phyloP scores from a whole-genome alignment of 108 stramenopile genomes.

The Parietichytrium sp. region DNA sequence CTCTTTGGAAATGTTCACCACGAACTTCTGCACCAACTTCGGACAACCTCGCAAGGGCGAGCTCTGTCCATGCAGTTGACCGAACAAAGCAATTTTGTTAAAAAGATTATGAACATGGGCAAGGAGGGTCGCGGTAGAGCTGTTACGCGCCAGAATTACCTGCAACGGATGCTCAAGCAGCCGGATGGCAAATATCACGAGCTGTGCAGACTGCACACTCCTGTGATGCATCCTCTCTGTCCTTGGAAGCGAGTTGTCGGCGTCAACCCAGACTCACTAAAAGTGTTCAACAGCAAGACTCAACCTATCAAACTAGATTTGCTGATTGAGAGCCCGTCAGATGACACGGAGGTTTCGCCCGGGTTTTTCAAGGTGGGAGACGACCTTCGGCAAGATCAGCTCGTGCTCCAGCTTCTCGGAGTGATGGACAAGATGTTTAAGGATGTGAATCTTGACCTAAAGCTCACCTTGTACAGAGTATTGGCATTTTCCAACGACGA shows the following conservation, averaged over 20 bases:
- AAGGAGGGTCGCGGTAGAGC: constrained; percentile 4
- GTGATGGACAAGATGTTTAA: constrained; percentile 94
- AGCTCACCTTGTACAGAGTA: constrained; percentile 72
- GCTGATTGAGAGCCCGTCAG: not conserved
- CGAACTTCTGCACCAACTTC: constrained; percentile 65
- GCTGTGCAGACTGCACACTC: not conserved
- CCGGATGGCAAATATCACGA: constrained; percentile 45
- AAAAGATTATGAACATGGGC: constrained; percentile 36
- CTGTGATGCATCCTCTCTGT: not conserved
- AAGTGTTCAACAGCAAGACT: constrained; percentile 44
- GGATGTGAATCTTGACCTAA: constrained; percentile 88
- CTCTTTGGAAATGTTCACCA: constrained; percentile 75
- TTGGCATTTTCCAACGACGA: constrained; percentile 63
- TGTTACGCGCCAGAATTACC: not conserved
- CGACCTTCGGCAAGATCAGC: constrained; percentile 97
- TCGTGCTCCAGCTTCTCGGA: constrained; percentile 88
- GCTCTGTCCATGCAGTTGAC: constrained; percentile 23
- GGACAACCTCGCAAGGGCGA: constrained; percentile 40
- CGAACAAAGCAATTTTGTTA: not conserved
- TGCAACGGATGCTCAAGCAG: constrained; percentile 40
- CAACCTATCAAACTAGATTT: constrained; percentile 8
- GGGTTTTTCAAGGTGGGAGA: constrained; percentile 95
- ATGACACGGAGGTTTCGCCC: not conserved
- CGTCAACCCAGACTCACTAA: not conserved
- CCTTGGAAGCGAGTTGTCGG: not conserved